Conservation (phyloP, 768 basidiomycete genomes). For the Coprinopsis marcescibilis region DNA sequence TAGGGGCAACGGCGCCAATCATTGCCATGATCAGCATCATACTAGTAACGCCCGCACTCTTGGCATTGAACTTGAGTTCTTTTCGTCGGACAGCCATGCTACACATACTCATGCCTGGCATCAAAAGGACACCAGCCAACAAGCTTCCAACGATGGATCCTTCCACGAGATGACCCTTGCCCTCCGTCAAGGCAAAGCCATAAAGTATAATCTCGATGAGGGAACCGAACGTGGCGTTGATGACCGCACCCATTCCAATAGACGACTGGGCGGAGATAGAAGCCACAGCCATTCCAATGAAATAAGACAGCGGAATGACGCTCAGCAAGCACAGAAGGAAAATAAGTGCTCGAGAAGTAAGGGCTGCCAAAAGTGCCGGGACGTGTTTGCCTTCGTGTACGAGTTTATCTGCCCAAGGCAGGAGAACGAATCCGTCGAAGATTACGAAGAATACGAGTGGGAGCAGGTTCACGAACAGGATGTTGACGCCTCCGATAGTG, state of each 20-base stretch:
- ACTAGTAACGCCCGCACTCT: constrained; percentile 96
- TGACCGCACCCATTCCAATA: constrained; percentile 99
- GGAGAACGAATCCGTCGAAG: constrained; percentile 82
- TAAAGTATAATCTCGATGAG: constrained; percentile 97
- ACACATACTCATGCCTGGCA: constrained; percentile 97
- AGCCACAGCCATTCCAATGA: constrained; percentile 99
- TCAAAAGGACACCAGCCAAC: constrained; percentile 90
- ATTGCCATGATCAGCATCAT: constrained; percentile 99
- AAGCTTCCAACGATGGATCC: constrained; percentile 95
- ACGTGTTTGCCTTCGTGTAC: constrained; percentile 50
- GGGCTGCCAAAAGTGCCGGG: constrained; percentile 57
- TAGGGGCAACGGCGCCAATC: constrained; percentile 91
- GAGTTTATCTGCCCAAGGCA: constrained; percentile 60
- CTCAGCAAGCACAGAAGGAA: constrained; percentile 82
- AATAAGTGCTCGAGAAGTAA: constrained; percentile 73
- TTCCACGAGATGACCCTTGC: constrained; percentile 92
- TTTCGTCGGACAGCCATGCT: constrained; percentile 84
- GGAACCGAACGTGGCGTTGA: constrained; percentile 99
- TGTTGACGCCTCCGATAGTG: constrained; percentile 97
- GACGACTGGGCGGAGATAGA: constrained; percentile 98
- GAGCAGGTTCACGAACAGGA: constrained; percentile 92
- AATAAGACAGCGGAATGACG: constrained; percentile 96
- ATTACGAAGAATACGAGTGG: constrained; percentile 95
- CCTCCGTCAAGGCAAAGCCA: constrained; percentile 79
- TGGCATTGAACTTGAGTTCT: constrained; percentile 99